Base-by-base conservation (phyloP, 2,329 filamentous ascomycete species). In the Knufia fluminis region DNA sequence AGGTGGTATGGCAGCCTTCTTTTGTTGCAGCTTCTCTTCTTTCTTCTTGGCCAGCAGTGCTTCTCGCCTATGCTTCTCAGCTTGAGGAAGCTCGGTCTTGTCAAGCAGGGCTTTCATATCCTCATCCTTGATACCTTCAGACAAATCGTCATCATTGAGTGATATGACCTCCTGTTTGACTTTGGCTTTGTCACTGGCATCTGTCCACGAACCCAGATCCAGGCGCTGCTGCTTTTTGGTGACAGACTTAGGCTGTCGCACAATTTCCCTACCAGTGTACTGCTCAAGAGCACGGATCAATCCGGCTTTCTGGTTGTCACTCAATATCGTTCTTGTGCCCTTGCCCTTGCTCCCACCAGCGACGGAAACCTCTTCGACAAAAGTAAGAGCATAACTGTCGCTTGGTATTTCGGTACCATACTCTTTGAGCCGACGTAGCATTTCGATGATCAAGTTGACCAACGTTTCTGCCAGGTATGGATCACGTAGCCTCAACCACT, bases 401-500 rank as follows among this genome's bases (percentile, higher is more conserved):
- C 90, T 83, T 19, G 48, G 36, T 12, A 58, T 36, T 8, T 10
- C 16, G 3, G 39, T 44, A 19, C 49, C 56, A 33, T 57, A 51
- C 24, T 54, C 51, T 35, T 82, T 80, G n/a, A 98, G 72, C 19
- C 88, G 83, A 12, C 79, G 78, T 31, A 98, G 76, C 51, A 98
- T 82, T 64, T 94, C 94, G 59, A 82, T 80, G 26, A 96, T 79
- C 23, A 97, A 77, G 23, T 81, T 82, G 43, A 94, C 87, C 12
- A 91, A 83, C 33, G 87, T 87, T 52, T 78, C 81, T 31, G 92
- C 83, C 6, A 98, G 77, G 66, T 89, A 96, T 49, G 81, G 77
- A 64, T 98, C 92, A 54, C 91, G 85, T 3, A 98, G 75, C 50
- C 92, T 82, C 48, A 98, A 77, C 88, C 94, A 95, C 63, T 85